These are phyloP conservation scores for Plenodomus tracheiphilus DNA, from an alignment of 2,329 filamentous ascomycete genomes.

Conservation along the genomic window DNA sequence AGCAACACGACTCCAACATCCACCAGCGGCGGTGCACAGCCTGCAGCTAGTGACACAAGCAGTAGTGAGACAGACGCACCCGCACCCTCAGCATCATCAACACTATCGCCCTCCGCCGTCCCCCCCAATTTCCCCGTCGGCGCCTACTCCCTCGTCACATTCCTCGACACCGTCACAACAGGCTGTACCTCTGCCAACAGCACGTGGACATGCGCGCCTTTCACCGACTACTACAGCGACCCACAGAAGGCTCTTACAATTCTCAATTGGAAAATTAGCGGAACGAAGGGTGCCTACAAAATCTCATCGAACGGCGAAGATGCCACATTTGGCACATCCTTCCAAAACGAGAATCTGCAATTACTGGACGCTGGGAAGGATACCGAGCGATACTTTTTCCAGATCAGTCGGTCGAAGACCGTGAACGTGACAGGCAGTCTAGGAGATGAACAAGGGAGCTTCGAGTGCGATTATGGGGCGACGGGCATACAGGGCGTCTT, in stretches of 20 bases:
- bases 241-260: constrained; percentile 50
- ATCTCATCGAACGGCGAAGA: constrained; percentile 58
- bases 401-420: constrained; percentile 56
- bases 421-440: constrained; percentile 55
- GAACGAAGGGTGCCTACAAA: constrained; percentile 46
- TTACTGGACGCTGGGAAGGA: constrained; percentile 53
- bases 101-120: constrained; percentile 18
- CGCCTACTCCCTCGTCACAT: constrained; percentile 63
- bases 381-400: constrained; percentile 63
- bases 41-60: constrained; percentile 6
- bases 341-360: constrained; percentile 56
- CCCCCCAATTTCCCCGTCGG: constrained; percentile 61
- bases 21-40: constrained; percentile 3
- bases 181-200: constrained; percentile 61
- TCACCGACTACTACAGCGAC: constrained; percentile 53
- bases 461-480: constrained; percentile 62
- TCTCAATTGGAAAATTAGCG: constrained; percentile 65
- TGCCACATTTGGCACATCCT: constrained; percentile 61
- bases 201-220: constrained; percentile 67
- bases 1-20: constrained; percentile 1
- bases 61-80: constrained; percentile 10
- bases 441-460: constrained; percentile 49
- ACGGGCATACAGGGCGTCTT: constrained; percentile 61
- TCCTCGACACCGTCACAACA: constrained; percentile 57
- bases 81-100: constrained; percentile 14